Conservation (phyloP, 257 asterid genomes). For the Anisodus acutangulus region DNA sequence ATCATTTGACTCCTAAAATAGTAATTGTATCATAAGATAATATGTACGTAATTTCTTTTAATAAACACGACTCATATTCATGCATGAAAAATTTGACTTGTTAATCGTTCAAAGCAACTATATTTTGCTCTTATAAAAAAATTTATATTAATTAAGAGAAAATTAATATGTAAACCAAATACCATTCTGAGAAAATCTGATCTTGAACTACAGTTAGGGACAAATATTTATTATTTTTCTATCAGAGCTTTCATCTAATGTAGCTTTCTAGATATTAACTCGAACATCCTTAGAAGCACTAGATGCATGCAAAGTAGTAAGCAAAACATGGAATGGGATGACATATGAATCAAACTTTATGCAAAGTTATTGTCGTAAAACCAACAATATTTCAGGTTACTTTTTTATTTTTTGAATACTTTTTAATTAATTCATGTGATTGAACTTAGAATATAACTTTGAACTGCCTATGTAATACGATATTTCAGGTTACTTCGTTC, state of each 20-base stretch:
- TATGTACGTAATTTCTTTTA: neutral
- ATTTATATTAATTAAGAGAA: no score
- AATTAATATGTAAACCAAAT: no score
- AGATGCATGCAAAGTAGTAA: conserved; percentile 11
- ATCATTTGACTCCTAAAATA: no score
- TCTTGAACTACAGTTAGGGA: no score
- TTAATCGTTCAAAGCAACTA: no score
- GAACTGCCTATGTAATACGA: no score
- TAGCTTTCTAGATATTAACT: neutral
- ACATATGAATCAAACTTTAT: neutral
- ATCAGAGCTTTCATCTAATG: neutral
- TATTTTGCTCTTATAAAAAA: no score
- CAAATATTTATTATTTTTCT: no score
- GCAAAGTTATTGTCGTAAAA: neutral
- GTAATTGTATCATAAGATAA: no score
- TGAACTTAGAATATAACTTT: neutral
- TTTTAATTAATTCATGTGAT: neutral
- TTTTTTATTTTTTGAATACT: no score
- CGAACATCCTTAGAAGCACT: neutral
- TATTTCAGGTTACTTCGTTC: conserved; percentile 3
- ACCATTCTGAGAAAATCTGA: no score
- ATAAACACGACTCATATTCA: neutral
- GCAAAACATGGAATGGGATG: neutral
- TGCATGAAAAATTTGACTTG: no score
- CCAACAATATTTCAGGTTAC: neutral